Conservation (phyloP, 2,329 filamentous ascomycete species). For the Fusarium succisae region DNA sequence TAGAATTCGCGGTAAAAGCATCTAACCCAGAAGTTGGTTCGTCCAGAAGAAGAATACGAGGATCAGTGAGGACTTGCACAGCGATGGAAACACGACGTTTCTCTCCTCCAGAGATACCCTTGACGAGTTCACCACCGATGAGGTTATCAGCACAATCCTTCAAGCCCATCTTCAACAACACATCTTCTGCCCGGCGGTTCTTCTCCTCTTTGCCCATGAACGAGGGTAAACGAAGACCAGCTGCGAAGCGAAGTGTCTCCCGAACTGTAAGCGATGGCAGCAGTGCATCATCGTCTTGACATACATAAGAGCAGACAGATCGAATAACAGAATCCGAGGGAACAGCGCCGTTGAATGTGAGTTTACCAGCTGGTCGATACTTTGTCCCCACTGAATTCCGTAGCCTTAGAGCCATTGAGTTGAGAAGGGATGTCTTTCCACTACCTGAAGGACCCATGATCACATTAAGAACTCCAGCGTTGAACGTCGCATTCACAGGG, state of each 20-base stretch:
- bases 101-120: constrained; percentile 83
- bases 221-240: constrained; percentile 73
- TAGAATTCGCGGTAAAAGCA: constrained; percentile 80
- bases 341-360: constrained; percentile 75
- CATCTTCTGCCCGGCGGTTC: constrained; percentile 72
- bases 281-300: constrained; percentile 80
- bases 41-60: constrained; percentile 76
- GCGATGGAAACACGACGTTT: constrained; percentile 82
- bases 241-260: constrained; percentile 77
- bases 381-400: constrained; percentile 68
- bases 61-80: constrained; percentile 80
- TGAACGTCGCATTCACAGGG: constrained; percentile 72
- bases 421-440: constrained; percentile 79
- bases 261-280: constrained; percentile 79
- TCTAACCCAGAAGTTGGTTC: constrained; percentile 82
- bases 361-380: constrained; percentile 69
- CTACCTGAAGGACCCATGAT: constrained; percentile 84
- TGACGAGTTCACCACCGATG: constrained; percentile 76
- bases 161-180: constrained; percentile 77
- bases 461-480: constrained; percentile 74
- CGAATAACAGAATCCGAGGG: constrained; percentile 75
- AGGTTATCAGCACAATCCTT: constrained; percentile 82
- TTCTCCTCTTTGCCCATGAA: constrained; percentile 78
- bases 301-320: constrained; percentile 79
- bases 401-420: constrained; percentile 75